Conservation (phyloP, 495 filamentous ascomycete genomes). For the Ramalina intermedia region DNA sequence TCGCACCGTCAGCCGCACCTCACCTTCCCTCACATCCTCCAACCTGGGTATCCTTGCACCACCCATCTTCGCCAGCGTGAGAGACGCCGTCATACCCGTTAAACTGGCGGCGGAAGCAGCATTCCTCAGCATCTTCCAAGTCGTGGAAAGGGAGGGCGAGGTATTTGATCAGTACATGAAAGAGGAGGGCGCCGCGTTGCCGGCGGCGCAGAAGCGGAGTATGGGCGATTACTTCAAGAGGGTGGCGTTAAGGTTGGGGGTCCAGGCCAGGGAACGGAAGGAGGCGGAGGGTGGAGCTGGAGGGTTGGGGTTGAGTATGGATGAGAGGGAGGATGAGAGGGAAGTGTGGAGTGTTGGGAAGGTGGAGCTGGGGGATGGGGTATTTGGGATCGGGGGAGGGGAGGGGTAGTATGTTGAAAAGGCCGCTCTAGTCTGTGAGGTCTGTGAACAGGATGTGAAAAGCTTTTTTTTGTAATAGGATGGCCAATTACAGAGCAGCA, state of each 20-base stretch:
- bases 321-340: conserved; percentile 85
- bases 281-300: conserved; percentile 84
- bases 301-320: conserved; percentile 67
- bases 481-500: no score
- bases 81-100: conserved; percentile 88
- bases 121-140: conserved; percentile 84
- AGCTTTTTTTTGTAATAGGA: no score
- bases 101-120: conserved; percentile 92
- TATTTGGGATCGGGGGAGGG: conserved; percentile 32
- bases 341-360: conserved; percentile 93
- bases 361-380: conserved; percentile 61
- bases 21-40: conserved; percentile 61
- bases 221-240: conserved; percentile 98
- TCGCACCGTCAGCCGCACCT: conserved; percentile 63
- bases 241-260: conserved; percentile 65
- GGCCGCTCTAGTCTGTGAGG: background rate
- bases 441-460: no score
- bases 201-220: conserved; percentile 61
- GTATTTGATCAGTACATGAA: conserved; percentile 88
- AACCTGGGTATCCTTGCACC: conserved; percentile 66
- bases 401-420: no score
- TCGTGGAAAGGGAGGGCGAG: conserved; percentile 69
- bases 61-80: conserved; percentile 77
- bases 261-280: conserved; percentile 70
- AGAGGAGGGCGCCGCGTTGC: conserved; percentile 42